Conservation (phyloP, 768 basidiomycete species). For the Psilocybe cubensis region DNA sequence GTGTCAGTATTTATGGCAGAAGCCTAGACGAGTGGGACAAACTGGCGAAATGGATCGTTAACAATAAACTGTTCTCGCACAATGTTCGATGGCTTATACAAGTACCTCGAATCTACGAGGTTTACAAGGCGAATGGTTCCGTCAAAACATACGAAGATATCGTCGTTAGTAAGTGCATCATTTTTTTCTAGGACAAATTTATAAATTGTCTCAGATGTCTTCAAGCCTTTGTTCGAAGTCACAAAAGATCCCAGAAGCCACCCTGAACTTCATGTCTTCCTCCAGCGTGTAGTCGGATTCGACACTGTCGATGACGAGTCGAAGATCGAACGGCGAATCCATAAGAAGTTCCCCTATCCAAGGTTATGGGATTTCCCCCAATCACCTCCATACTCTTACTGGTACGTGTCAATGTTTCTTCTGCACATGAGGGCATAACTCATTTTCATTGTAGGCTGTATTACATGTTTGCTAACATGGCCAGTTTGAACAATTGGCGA, state of each 20-base stretch:
- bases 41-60: constrained; percentile 94
- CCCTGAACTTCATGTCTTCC: constrained; percentile 93
- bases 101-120: constrained; percentile 90
- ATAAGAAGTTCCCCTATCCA: constrained; percentile 94
- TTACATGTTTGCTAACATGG: constrained; percentile 97
- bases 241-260: constrained; percentile 89
- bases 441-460: constrained; percentile 66
- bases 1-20: constrained; percentile 93
- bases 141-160: constrained; percentile 91
- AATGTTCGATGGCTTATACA: constrained; percentile 99
- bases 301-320: constrained; percentile 99
- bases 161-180: constrained; percentile 69
- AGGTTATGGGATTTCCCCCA: constrained; percentile 86
- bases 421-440: not conserved
- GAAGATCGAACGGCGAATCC: constrained; percentile 87
- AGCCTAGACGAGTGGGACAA: constrained; percentile 93
- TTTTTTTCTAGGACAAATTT: not conserved
- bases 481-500: constrained; percentile 94
- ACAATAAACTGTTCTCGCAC: constrained; percentile 92
- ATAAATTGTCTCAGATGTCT: constrained; percentile 67
- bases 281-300: constrained; percentile 95
- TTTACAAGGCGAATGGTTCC: constrained; percentile 89
- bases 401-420: constrained; percentile 50
- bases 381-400: constrained; percentile 95
- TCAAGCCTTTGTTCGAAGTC: constrained; percentile 93